Evolutionary conservation across 129 eudicot species (phyloP).

Genomic region (Calendula officinalis): DNA sequence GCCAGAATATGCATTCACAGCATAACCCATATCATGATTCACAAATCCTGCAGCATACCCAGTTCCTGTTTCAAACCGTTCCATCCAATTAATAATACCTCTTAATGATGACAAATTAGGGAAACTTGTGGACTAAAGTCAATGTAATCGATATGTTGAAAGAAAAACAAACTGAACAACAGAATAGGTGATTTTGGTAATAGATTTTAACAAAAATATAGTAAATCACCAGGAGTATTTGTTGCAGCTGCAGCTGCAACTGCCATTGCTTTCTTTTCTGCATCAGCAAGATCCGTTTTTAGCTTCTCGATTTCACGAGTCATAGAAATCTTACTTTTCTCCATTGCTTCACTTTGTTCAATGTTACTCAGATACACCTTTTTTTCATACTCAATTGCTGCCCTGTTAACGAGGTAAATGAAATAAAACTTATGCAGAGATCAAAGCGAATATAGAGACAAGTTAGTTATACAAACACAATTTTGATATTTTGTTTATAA

Average conservation of each 20-base stretch:
- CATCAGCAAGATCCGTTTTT: conserved; percentile 62
- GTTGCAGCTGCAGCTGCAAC: conserved; percentile 68
- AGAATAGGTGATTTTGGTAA: no score
- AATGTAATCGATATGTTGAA: no score
- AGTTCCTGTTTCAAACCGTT: conserved; percentile 37
- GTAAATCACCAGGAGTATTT: conserved; percentile 48
- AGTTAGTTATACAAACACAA: not conserved
- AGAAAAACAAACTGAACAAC: no score
- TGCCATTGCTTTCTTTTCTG: conserved; percentile 69
- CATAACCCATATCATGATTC: conserved; percentile 37
- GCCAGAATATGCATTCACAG: conserved; percentile 27
- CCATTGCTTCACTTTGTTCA: conserved; percentile 55
- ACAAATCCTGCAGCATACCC: conserved; percentile 42
- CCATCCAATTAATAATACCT: not conserved
- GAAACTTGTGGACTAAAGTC: no score
- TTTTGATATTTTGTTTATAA: no score
- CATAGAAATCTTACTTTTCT: conserved; percentile 55
- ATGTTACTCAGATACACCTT: conserved; percentile 42
- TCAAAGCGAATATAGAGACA: not conserved
- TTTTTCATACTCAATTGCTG: conserved; percentile 70
- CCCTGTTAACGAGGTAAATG: conserved; percentile 47
- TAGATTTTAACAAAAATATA: no score
- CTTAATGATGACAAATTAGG: no score
- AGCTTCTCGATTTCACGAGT: conserved; percentile 61
- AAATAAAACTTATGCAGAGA: not conserved